Conservation (phyloP, 805 yeast genomes). For the fission yeast (Schizosaccharomyces pombe) region DNA sequence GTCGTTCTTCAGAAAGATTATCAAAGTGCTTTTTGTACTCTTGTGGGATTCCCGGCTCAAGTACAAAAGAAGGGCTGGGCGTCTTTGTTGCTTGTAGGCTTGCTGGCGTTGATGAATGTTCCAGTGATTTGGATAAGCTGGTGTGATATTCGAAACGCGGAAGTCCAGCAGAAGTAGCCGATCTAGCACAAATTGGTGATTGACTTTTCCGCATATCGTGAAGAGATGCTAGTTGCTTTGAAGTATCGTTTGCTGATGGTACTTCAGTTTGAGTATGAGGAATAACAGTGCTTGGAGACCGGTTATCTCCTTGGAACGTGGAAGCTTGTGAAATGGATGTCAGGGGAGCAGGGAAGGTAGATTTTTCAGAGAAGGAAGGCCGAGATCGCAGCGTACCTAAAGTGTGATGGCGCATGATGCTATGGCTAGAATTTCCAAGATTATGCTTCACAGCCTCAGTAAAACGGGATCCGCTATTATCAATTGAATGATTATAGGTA, state of each 20-base stretch:
- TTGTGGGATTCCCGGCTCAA: neutral
- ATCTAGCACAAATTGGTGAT: no score
- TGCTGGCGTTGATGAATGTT: neutral
- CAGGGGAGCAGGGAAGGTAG: neutral
- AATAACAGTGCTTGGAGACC: no score
- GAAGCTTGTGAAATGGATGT: neutral
- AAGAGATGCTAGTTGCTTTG: no score
- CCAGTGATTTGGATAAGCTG: neutral
- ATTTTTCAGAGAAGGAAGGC: neutral
- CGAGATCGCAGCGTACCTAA: neutral
- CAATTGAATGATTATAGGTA: no score
- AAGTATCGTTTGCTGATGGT: no score
- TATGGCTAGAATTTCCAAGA: neutral
- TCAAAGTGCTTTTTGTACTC: slow-evolving; percentile 4
- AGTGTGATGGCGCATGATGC: neutral
- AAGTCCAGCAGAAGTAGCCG: neutral
- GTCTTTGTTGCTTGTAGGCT: neutral
- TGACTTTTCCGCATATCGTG: no score
- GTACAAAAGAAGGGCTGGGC: neutral
- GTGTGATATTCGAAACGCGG: neutral
- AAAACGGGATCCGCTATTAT: no score
- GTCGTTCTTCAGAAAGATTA: neutral
- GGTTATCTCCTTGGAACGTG: neutral
- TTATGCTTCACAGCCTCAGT: neutral
- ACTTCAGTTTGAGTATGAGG: no score